Percentiles rank a stretch among this genome's conserved stretches.
Conservation (phyloP, 2,329 filamentous ascomycete genomes). For the Fusarium sp. region DNA sequence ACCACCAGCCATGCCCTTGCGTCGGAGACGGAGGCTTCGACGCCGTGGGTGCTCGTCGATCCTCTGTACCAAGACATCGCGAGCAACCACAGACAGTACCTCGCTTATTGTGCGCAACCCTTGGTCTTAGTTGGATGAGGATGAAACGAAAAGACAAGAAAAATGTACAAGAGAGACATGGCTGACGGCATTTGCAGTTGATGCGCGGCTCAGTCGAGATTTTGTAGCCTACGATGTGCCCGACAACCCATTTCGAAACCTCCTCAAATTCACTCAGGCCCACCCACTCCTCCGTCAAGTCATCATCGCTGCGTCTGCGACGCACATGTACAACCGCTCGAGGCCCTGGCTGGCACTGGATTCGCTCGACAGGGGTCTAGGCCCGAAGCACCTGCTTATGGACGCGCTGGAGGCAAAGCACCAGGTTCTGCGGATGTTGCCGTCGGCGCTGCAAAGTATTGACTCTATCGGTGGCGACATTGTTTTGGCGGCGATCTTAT, state of each 20-base stretch:
- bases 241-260: constrained; percentile 64
- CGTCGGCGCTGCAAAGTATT: constrained; percentile 57
- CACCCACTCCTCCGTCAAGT: constrained; percentile 63
- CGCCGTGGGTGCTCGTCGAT: constrained; percentile 61
- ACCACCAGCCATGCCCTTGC: constrained; percentile 38
- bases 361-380: constrained; percentile 45
- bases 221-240: constrained; percentile 64
- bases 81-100: constrained; percentile 60
- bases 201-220: constrained; percentile 67
- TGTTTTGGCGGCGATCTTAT: constrained; percentile 63
- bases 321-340: constrained; percentile 63
- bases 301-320: constrained; percentile 64
- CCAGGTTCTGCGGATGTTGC: constrained; percentile 61
- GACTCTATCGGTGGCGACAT: constrained; percentile 57
- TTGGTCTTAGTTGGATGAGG: constrained; percentile 18
- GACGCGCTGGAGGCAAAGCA: constrained; percentile 64
- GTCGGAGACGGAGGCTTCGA: constrained; percentile 43
- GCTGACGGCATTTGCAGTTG: constrained; percentile 54
- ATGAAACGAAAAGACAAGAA: background rate
- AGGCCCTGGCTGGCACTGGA: constrained; percentile 51
- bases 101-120: constrained; percentile 58
- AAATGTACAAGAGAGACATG: constrained; percentile 34
- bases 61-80: constrained; percentile 68
- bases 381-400: constrained; percentile 53
- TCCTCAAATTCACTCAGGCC: constrained; percentile 59